Evolutionary conservation across 257 asterid species (phyloP), one percentile per base, ranked within the genome.

Genomic region (Rauvolfia tetraphylla): DNA sequence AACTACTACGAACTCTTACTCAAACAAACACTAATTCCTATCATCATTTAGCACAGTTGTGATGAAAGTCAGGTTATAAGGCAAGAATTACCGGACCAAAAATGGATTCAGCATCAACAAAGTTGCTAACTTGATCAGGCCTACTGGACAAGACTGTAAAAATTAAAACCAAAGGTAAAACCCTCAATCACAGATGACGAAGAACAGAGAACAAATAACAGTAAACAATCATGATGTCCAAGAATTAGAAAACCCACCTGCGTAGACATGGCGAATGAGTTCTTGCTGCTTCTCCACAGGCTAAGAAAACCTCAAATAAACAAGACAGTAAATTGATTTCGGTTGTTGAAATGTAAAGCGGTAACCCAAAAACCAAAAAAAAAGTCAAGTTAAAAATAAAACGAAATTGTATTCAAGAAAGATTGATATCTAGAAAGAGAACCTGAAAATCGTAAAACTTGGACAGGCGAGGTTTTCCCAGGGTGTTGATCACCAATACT

Each of bases 361-460:
- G 14, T 7, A 44, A 44, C 49, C 66, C 13, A 12, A 27, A 66
- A n/a, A n/a, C n/a, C 7, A 62, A 18, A 7, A 63, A 33, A 12
- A 48, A 44, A 15, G 38, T 33, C 4, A 62, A n/a, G 29, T 25
- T 2, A 51, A 53, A 71, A 12, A n/a, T 6, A 20, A n/a, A 34
- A 31, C 20, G 49, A 8, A 66, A 34, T 7, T 56, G 67, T 25
- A 41, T 23, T 27, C 54, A 49, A 73, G 1, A 25, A 73, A 44
- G 38, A 41, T 14, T 31, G 63, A 54, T 48, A 61, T 33, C 44
- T 56, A 0, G 59, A 29, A 48, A 59, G 68, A 67, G 4, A 79
- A 83, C 86, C 86, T 79, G 86, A 14, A 77, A 76, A 65, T 79
- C 77, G 76, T 79, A 83, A 68, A 83, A 83, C 74, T 77, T 83